Evolutionary conservation across 371 early-diverging fungal genomes (phyloP).

Genomic region (Saksenaea oblongispora): DNA sequence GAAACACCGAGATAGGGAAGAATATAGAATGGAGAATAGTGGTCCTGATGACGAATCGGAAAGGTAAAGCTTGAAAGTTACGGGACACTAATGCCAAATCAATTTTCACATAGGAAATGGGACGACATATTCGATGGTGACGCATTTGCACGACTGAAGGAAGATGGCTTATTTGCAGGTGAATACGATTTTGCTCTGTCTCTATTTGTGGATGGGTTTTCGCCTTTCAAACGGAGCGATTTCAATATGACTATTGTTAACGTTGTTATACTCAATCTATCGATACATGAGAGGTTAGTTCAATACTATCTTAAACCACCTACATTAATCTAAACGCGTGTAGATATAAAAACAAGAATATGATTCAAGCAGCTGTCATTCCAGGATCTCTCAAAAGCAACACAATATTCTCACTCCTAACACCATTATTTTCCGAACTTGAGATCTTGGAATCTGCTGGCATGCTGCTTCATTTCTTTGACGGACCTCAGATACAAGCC

Average conservation of each 20-base stretch:
- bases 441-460: neutral
- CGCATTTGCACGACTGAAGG: neutral
- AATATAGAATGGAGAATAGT: too few relatives aligned
- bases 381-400: neutral
- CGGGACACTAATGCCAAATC: neutral
- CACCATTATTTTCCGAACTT: conserved; percentile 8
- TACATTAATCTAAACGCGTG: neutral
- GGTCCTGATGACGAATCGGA: too few relatives aligned
- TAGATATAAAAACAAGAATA: conserved; percentile 5
- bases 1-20: too few relatives aligned
- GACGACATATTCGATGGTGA: neutral
- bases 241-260: neutral
- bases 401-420: neutral
- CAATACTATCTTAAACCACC: too few relatives aligned
- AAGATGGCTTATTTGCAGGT: neutral
- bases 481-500: neutral
- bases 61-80: too few relatives aligned
- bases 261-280: neutral
- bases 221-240: neutral
- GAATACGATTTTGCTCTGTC: neutral
- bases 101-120: neutral
- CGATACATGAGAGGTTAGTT: neutral
- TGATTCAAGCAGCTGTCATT: conserved; percentile 5
- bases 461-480: neutral
- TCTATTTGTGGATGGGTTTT: conserved; percentile 7